phyloP scores from a whole-genome alignment of 768 basidiomycete species.

The Agaricus sinodeliciosus region DNA sequence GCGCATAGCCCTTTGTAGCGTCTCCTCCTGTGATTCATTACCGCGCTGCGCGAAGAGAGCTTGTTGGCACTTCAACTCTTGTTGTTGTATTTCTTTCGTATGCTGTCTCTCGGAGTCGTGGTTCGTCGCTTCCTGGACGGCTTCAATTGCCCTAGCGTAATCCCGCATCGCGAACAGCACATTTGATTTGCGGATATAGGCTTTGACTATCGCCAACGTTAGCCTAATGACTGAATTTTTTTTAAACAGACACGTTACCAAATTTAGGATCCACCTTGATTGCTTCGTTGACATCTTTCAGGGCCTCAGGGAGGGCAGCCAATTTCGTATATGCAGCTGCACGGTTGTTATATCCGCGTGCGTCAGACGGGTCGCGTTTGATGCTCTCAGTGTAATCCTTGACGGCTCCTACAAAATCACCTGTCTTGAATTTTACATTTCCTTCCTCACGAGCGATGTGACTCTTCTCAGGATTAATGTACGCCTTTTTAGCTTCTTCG shows the following conservation, averaged over 20 bases:
- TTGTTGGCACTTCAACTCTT: slow-evolving; percentile 74
- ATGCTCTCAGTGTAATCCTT: slow-evolving; percentile 93
- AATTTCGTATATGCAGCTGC: slow-evolving; percentile 98
- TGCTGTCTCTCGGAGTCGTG: slow-evolving; percentile 81
- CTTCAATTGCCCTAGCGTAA: slow-evolving; percentile 80
- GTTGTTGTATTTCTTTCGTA: slow-evolving; percentile 72
- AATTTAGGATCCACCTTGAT: slow-evolving; percentile 88
- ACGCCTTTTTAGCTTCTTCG: slow-evolving; percentile 75
- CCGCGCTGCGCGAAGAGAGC: slow-evolving; percentile 75
- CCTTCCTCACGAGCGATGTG: slow-evolving; percentile 87
- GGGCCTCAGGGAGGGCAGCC: slow-evolving; percentile 85
- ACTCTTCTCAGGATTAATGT: slow-evolving; percentile 82
- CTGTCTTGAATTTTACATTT: slow-evolving; percentile 85
- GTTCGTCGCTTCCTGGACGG: slow-evolving; percentile 68
- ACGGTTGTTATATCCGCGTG: slow-evolving; percentile 95
- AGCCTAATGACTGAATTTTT: background rate
- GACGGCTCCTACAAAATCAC: slow-evolving; percentile 88
- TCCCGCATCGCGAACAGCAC: slow-evolving; percentile 90
- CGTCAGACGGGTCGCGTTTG: slow-evolving; percentile 88
- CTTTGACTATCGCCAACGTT: slow-evolving; percentile 60
- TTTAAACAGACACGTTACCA: slow-evolving; percentile 34
- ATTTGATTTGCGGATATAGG: slow-evolving; percentile 88
- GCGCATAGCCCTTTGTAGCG: slow-evolving; percentile 88
- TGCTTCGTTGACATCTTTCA: slow-evolving; percentile 93
- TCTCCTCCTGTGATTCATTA: slow-evolving; percentile 88